phyloP scores from a whole-genome alignment of 352 stramenopile genomes.

The Phytophthora pinifolia region DNA sequence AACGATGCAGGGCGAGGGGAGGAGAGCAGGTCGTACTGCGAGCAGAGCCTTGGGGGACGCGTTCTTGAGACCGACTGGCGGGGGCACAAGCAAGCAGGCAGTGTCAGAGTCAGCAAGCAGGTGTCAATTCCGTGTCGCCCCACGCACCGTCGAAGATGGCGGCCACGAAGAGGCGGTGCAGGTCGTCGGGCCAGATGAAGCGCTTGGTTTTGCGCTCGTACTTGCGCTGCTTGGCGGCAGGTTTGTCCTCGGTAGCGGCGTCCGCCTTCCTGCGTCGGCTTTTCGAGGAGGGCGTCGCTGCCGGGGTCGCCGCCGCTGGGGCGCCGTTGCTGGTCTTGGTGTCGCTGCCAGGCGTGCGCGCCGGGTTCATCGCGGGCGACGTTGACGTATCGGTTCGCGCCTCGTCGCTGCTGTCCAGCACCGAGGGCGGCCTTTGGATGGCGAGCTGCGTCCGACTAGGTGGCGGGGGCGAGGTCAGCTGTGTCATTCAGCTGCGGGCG shows the following conservation, averaged over 20 bases:
- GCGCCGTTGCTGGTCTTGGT: constrained; percentile 5
- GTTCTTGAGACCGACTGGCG: constrained; percentile 83
- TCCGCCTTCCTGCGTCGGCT: constrained; percentile 25
- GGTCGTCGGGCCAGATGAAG: constrained; percentile 88
- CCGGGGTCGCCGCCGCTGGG: background rate
- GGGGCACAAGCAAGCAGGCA: constrained; percentile 1
- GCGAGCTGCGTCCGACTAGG: constrained; percentile 22
- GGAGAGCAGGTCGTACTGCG: constrained; percentile 35
- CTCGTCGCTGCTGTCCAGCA: constrained; percentile 42
- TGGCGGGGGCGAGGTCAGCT: constrained; percentile 23
- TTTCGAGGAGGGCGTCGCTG: constrained; percentile 5
- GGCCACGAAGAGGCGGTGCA: constrained; percentile 86
- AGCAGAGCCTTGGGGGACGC: constrained; percentile 84
- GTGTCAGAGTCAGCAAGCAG: constrained; percentile 6
- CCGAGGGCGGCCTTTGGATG: constrained; percentile 21
- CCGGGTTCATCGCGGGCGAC: constrained; percentile 34
- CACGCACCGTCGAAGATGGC: constrained; percentile 84
- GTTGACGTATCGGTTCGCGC: constrained; percentile 36
- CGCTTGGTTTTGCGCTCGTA: constrained; percentile 89
- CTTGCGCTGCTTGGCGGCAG: constrained; percentile 61
- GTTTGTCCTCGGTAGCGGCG: constrained; percentile 17
- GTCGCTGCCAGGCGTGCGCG: constrained; percentile 22
- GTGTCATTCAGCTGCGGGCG: constrained; percentile 32
- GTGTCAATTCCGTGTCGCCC: background rate
- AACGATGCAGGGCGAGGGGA: background rate